Base-by-base conservation (phyloP, 768 basidiomycete species). In the Mycena rebaudengoi region DNA sequence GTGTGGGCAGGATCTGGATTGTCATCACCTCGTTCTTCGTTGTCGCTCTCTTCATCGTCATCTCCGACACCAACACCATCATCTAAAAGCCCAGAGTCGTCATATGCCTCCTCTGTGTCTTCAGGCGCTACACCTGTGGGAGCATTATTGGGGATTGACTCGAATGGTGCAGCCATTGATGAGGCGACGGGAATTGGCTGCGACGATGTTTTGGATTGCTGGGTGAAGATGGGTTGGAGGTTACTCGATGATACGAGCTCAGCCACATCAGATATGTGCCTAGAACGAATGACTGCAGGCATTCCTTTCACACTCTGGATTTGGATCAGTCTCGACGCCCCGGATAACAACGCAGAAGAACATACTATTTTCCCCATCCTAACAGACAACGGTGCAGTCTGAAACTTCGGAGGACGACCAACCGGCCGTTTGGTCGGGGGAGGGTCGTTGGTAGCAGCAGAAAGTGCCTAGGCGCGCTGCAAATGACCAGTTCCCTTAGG, bases 391-490 rank as follows among this genome's bases (percentile, higher is more conserved):
- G 5, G 12, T 35, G 12, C 18, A 14, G 54, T 21, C 8, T 29
- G 41, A 39, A 39, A 35, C 33, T 58, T 39, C 21, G 56, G 45
- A 5, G 56, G 56, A 4, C 56, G 56, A 11, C 56, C 56, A 6
- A 58, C 45, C n/a, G 56, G 45, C 33, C 44, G 32, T 35, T 46
- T 58, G 16, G 7, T 3, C 30, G 11, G 13, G 16, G 28, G 5
- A 29, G 40, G 45, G 3, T 46, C 45, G 1, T 7, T 13, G 14
- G 20, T 11, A 2, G 13, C 33, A 13, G 1, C n/a, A 4, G 44
- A 5, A 21, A 26, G 18, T 1, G 56, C 56, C 13, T 21, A 18
- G 10, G 43, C 45, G 25, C 21, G 5, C 23, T 58, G 56, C 4
- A 33, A 25, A 5, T 35, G 45, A 2, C 56, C 56, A 39, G 33